These are phyloP conservation scores for Plasmodium falciparum DNA, from an alignment of 169 alveolate species.

Conservation along the genomic window DNA sequence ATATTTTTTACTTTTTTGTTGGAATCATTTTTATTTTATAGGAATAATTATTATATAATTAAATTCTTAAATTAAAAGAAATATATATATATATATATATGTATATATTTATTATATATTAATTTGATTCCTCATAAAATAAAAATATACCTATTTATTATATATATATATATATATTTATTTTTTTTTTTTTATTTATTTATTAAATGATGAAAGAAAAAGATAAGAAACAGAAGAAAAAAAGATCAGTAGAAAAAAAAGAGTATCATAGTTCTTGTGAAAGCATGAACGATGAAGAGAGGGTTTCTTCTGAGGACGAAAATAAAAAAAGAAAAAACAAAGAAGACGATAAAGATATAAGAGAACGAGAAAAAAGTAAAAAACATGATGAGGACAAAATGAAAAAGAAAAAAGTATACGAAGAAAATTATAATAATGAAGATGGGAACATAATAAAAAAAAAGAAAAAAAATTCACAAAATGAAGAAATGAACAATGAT, in stretches of 20 bases:
- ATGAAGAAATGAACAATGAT: not conserved
- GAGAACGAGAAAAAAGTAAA: conserved; percentile 5
- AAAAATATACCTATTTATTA: no score
- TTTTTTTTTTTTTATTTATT: no score
- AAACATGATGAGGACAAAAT: not conserved
- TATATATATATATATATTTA: no score
- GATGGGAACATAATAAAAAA: no score
- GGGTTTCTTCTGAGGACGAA: conserved; percentile 19
- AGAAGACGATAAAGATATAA: not conserved
- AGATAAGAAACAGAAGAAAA: not conserved
- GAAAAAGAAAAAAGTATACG: not conserved
- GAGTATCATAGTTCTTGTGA: conserved; percentile 29
- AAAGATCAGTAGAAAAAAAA: conserved; percentile 17
- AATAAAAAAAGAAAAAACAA: conserved; percentile 9
- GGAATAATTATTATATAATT: no score
- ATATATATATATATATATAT: no score
- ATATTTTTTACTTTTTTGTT: no score
- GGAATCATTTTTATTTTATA: no score
- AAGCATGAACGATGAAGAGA: conserved; percentile 3
- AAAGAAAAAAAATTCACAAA: not conserved
- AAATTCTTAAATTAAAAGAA: no score
- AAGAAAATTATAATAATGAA: not conserved
- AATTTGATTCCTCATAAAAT: no score
- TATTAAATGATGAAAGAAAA: not conserved
- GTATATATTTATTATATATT: no score